Conservation (phyloP, 202 grass and related monocot genomes). For the Bolboschoenoplectus hybrid region DNA sequence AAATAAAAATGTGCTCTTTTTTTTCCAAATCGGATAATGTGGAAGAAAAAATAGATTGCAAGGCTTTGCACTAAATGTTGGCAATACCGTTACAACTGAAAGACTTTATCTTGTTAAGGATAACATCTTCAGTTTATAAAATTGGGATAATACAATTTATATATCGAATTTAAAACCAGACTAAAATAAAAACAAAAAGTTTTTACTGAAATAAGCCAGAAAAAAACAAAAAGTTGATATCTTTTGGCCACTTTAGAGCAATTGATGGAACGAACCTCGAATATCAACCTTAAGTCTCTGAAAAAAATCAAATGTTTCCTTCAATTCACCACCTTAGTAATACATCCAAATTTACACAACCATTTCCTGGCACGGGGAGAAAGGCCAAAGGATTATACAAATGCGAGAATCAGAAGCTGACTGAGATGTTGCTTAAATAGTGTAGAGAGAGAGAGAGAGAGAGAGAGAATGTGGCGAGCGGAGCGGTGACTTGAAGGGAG, state of each 20-base stretch:
- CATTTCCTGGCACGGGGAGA: not conserved
- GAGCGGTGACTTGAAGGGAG: constrained; percentile 35
- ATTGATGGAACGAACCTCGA: constrained; percentile 4
- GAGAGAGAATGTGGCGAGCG: constrained; percentile 6
- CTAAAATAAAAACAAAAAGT: not conserved
- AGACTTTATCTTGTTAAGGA: not conserved
- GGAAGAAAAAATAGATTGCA: not conserved
- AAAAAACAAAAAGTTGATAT: constrained; percentile 1
- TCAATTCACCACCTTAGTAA: constrained; percentile 2
- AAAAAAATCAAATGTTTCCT: not conserved
- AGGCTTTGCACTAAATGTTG: constrained; percentile 18
- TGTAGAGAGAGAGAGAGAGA: constrained; percentile 15
- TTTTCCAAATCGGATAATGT: constrained; percentile 13
- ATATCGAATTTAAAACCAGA: not conserved
- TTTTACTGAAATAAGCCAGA: not conserved
- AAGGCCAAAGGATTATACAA: not conserved
- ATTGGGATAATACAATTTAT: not conserved
- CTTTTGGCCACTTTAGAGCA: not conserved
- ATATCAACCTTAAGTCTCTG: not conserved
- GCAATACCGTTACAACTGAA: constrained; percentile 32
- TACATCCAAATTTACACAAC: constrained; percentile 9
- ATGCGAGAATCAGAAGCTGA: not conserved
- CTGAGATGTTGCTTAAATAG: constrained; percentile 5
- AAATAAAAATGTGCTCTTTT: not conserved
- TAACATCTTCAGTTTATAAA: not conserved